phyloP scores from a whole-genome alignment of 495 filamentous ascomycete species.

The Lasiosphaeriaceae sp. region DNA sequence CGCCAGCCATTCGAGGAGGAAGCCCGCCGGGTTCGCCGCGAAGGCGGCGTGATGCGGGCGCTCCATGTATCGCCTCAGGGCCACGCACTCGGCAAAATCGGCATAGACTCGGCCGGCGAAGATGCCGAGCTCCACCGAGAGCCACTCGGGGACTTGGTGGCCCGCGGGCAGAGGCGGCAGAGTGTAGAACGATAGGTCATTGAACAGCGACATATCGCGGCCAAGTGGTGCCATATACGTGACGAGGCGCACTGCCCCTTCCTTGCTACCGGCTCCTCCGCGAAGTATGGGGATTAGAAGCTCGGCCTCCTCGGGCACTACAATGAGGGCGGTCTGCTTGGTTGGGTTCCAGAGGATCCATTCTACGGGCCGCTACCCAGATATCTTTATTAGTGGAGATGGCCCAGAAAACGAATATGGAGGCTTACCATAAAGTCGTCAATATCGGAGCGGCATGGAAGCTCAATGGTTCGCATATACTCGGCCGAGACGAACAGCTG shows the following conservation, averaged over 20 bases:
- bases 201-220: neutral
- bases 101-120: slow-evolving; percentile 56
- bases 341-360: slow-evolving; percentile 29
- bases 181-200: neutral
- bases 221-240: neutral
- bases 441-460: slow-evolving; percentile 3
- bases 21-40: slow-evolving; percentile 29
- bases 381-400: neutral
- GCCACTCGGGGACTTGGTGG: slow-evolving; percentile 22
- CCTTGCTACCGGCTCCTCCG: slow-evolving; percentile 4
- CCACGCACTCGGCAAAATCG: slow-evolving; percentile 34
- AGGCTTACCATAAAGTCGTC: slow-evolving; percentile 27
- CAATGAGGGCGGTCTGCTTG: slow-evolving; percentile 38
- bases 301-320: slow-evolving; percentile 54
- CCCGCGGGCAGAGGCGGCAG: neutral
- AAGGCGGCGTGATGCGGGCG: slow-evolving; percentile 11
- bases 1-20: slow-evolving; percentile 51
- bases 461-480: slow-evolving; percentile 20
- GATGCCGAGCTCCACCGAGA: slow-evolving; percentile 52
- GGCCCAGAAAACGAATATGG: neutral
- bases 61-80: slow-evolving; percentile 4
- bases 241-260: slow-evolving; percentile 23
- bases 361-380: slow-evolving; percentile 31
- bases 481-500: slow-evolving; percentile 30
- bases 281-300: slow-evolving; percentile 38